Evolutionary conservation across 495 filamentous ascomycete species (phyloP).

Genomic region (Neurospora sp.): DNA sequence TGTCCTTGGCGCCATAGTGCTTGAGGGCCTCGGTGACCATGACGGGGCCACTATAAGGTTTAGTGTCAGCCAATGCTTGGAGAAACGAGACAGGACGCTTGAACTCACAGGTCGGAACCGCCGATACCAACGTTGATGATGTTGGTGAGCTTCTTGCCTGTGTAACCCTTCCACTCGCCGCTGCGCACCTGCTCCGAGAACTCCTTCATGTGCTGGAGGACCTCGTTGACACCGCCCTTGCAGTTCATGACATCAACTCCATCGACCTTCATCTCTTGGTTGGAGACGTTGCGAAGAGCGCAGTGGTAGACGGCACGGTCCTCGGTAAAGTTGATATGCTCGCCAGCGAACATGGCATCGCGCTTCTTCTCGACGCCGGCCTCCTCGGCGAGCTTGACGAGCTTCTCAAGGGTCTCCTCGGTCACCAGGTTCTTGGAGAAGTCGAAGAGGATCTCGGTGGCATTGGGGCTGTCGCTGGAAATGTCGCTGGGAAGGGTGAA

Average conservation of each 20-base stretch:
- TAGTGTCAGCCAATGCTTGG: neutral
- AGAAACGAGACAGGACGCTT: neutral
- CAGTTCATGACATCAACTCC: slow-evolving; percentile 87
- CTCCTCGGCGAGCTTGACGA: slow-evolving; percentile 84
- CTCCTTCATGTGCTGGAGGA: slow-evolving; percentile 92
- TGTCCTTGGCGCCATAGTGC: slow-evolving; percentile 73
- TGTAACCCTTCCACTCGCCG: slow-evolving; percentile 96
- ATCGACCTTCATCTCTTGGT: slow-evolving; percentile 82
- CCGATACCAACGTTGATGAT: slow-evolving; percentile 98
- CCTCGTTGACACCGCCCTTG: slow-evolving; percentile 63
- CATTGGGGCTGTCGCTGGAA: slow-evolving; percentile 27
- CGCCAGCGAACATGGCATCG: slow-evolving; percentile 92
- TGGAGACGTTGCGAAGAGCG: slow-evolving; percentile 79
- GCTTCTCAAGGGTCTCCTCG: slow-evolving; percentile 76
- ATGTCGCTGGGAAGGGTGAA: slow-evolving; percentile 72
- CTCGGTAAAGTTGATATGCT: slow-evolving; percentile 99
- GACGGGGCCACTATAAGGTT: slow-evolving; percentile 65
- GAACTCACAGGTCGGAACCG: slow-evolving; percentile 86
- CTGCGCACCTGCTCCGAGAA: slow-evolving; percentile 91
- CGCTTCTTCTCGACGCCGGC: slow-evolving; percentile 84
- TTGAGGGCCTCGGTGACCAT: slow-evolving; percentile 98
- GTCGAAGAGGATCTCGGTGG: slow-evolving; percentile 80
- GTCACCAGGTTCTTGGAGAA: slow-evolving; percentile 98
- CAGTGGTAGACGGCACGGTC: slow-evolving; percentile 91
- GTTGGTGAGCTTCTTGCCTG: slow-evolving; percentile 93